Base-by-base conservation (phyloP, 1,284 basidiomycete species). In the Apiotrichum porosum region DNA sequence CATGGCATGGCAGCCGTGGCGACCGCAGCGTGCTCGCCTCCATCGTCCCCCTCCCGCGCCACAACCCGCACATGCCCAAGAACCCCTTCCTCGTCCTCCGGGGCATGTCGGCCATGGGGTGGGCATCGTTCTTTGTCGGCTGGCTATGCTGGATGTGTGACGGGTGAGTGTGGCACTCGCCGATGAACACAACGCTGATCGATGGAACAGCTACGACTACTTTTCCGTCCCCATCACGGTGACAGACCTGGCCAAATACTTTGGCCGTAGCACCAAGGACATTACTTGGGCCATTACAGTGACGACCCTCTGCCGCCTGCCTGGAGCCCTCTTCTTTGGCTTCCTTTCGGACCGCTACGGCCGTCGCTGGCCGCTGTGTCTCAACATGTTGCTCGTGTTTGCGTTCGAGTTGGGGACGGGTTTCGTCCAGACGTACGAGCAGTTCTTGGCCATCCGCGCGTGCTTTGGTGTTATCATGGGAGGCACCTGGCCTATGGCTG, bases 391-490 rank as follows among this genome's bases (percentile, higher is more conserved):
- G 15, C 62, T 91, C 38, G 81, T 88, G 54, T 77, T 79, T n/a
- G 71, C 80, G 10, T 81, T 95, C 50, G 84, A 91, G 58, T 81
- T 97, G 15, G 87, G 83, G 0, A 83, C 77, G 0, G 75, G 75
- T 3, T 80, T 78, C 55, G 65, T 69, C 48, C 66, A 75, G 33
- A 75, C 68, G 9, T 79, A 76, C 57, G n/a, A 44, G 6, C 56
- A 71, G 42, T 80, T 80, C 63, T 65, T 79, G 9, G 77, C 67
- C 8, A 68, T 77, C 2, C 61, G 76, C 23, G 81, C 84, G 4
- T 75, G 89, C 37, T 91, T 91, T 61, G 88, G 88, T 58, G 80
- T 93, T 45, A 84, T 83, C 6, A 95, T 95, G 91, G 89, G 75
- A 15, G 75, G 76, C 5, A 75, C 77, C 31, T 77, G 75, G 73